A percentile compares a stretch with the other conserved stretches of the same genome.
phyloP scores from a whole-genome alignment of 805 yeast species.

The Pichia membranifaciens region DNA sequence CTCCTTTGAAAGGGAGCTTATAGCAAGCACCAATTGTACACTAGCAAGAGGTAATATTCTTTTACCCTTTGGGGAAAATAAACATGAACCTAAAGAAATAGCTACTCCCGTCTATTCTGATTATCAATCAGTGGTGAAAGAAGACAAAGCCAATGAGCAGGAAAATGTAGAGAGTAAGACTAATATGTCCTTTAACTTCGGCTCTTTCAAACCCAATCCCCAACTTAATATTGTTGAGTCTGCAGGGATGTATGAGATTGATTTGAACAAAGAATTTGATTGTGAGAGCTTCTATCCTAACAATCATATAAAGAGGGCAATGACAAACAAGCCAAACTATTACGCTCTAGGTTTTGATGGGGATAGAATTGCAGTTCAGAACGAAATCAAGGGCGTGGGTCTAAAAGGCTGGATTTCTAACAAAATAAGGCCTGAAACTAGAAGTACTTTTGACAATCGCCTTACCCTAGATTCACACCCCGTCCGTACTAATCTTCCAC shows the following conservation, averaged over 20 bases:
- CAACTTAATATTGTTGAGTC: no score
- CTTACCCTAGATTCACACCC: not conserved
- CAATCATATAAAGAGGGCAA: not conserved
- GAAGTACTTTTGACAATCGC: not conserved
- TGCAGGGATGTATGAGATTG: not conserved
- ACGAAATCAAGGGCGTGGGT: not conserved
- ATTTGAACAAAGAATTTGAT: not conserved
- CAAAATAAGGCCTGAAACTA: not conserved
- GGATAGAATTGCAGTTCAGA: not conserved
- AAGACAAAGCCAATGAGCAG: no score
- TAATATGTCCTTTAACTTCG: no score
- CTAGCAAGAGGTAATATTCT: not conserved
- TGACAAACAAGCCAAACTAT: not conserved
- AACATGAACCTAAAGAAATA: not conserved
- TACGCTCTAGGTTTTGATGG: conserved; percentile 1
- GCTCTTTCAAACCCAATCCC: not conserved
- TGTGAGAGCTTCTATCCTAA: not conserved
- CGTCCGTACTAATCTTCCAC: not conserved
- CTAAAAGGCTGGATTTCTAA: conserved; percentile 3
- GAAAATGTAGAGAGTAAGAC: no score
- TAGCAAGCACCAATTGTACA: not conserved
- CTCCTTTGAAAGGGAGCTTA: conserved; percentile 1
- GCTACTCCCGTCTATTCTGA: not conserved
- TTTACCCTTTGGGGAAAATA: not conserved
- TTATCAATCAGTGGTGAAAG: no score